Percentiles rank a stretch among this genome's conserved stretches.
phyloP scores from a whole-genome alignment of 2,329 filamentous ascomycete species.

The Fusarium nisikadoi region DNA sequence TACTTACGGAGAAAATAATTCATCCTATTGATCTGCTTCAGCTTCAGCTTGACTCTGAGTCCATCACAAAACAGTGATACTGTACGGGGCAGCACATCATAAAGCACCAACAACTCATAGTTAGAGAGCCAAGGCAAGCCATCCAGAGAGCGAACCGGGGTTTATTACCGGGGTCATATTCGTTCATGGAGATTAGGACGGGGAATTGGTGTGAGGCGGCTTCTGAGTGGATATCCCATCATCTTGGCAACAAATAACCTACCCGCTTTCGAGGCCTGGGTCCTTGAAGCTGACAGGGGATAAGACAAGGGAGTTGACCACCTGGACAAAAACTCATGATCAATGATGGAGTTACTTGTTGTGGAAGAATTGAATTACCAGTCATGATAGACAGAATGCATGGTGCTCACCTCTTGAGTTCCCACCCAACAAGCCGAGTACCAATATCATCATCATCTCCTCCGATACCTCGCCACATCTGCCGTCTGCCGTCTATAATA shows the following conservation, averaged over 20 bases:
- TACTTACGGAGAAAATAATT: background rate
- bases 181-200: constrained; percentile 32
- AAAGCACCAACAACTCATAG: background rate
- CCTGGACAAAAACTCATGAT: constrained; percentile 17
- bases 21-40: background rate
- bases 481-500: background rate
- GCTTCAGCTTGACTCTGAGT: constrained; percentile 1
- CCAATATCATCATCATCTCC: background rate
- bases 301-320: constrained; percentile 14
- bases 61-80: background rate
- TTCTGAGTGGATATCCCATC: constrained; percentile 22
- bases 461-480: background rate
- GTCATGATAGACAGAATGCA: background rate
- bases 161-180: constrained; percentile 6
- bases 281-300: constrained; percentile 20
- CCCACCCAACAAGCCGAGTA: background rate
- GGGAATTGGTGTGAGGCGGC: constrained; percentile 35
- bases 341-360: background rate
- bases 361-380: background rate
- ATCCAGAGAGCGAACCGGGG: constrained; percentile 16
- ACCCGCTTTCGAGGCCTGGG: constrained; percentile 17
- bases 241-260: constrained; percentile 24
- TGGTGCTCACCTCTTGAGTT: background rate
- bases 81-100: constrained; percentile 1
- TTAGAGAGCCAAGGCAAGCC: background rate